Evolutionary conservation across 2,329 filamentous ascomycete species (phyloP).

Genomic region (Calonectria fujianensis): DNA sequence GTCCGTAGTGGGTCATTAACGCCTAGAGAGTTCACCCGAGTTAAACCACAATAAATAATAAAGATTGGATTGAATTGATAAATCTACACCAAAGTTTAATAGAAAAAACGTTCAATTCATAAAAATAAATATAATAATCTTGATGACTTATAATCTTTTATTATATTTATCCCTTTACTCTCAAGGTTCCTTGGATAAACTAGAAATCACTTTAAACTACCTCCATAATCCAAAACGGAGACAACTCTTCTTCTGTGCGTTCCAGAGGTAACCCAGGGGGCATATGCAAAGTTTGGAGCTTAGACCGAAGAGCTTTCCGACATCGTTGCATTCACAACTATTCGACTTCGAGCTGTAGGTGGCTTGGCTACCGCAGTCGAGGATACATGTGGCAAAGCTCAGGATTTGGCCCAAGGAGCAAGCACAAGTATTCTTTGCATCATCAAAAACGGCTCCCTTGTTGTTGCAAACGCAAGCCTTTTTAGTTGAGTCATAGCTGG

Average conservation of each 20-base stretch:
- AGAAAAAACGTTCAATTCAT: too few relatives aligned
- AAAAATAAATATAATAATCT: too few relatives aligned
- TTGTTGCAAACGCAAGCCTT: constrained; percentile 28
- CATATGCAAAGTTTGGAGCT: constrained; percentile 6
- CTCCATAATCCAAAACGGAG: background rate
- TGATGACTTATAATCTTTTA: too few relatives aligned
- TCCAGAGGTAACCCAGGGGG: constrained; percentile 1
- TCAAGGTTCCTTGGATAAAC: too few relatives aligned
- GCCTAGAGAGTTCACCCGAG: too few relatives aligned
- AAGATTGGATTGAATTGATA: too few relatives aligned
- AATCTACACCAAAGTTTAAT: too few relatives aligned
- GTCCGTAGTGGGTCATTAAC: too few relatives aligned
- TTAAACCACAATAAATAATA: too few relatives aligned
- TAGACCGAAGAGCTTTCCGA: constrained; percentile 10
- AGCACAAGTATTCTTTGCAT: background rate
- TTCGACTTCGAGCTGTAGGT: background rate
- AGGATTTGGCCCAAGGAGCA: constrained; percentile 7
- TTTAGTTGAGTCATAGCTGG: constrained; percentile 7
- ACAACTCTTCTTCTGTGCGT: constrained; percentile 1
- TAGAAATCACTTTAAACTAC: background rate
- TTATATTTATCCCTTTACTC: too few relatives aligned
- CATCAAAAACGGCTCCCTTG: constrained; percentile 11
- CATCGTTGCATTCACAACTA: constrained; percentile 24
- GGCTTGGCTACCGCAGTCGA: constrained; percentile 27
- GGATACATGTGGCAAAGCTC: constrained; percentile 5